These are phyloP conservation scores for Rutstroemia sp. DNA, from an alignment of 2,329 filamentous ascomycete species.

Conservation along the genomic window DNA sequence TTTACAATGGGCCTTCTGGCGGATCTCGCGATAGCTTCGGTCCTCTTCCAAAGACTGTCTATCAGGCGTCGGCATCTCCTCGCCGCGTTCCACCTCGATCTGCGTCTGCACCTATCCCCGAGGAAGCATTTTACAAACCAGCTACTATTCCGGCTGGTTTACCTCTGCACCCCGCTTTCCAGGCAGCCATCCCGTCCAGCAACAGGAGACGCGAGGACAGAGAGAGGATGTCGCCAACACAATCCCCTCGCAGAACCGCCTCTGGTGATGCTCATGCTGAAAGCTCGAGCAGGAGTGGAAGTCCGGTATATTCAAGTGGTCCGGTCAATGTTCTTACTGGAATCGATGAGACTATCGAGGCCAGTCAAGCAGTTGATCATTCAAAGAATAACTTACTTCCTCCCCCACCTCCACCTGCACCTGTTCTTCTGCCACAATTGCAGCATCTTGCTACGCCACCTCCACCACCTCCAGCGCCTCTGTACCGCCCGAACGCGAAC, in stretches of 20 bases:
- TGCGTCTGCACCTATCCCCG: conserved; percentile 53
- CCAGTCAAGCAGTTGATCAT: conserved; percentile 32
- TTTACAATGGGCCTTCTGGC: conserved; percentile 21
- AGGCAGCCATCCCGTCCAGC: conserved; percentile 31
- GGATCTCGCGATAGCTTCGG: conserved; percentile 24
- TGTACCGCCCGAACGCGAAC: conserved; percentile 35
- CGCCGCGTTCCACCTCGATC: conserved; percentile 42
- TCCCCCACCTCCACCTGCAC: conserved; percentile 46
- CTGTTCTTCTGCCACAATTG: conserved; percentile 50
- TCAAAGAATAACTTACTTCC: conserved; percentile 44
- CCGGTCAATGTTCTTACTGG: conserved; percentile 32
- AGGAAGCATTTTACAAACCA: conserved; percentile 33
- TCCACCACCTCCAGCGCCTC: conserved; percentile 53
- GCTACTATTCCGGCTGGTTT: conserved; percentile 28
- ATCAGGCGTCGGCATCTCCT: conserved; percentile 38
- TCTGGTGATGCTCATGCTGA: conserved; percentile 27
- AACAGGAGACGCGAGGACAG: conserved; percentile 21
- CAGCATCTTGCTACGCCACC: conserved; percentile 54
- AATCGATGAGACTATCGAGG: conserved; percentile 39
- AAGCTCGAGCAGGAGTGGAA: conserved; percentile 19
- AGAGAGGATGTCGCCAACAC: conserved; percentile 12
- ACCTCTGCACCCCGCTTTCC: conserved; percentile 36
- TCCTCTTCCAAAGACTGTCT: conserved; percentile 29
- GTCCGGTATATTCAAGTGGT: conserved; percentile 19
- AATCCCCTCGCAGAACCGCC: conserved; percentile 25